phyloP scores from a whole-genome alignment of 2,329 filamentous ascomycete species.

The Waltergamsia citrina region DNA sequence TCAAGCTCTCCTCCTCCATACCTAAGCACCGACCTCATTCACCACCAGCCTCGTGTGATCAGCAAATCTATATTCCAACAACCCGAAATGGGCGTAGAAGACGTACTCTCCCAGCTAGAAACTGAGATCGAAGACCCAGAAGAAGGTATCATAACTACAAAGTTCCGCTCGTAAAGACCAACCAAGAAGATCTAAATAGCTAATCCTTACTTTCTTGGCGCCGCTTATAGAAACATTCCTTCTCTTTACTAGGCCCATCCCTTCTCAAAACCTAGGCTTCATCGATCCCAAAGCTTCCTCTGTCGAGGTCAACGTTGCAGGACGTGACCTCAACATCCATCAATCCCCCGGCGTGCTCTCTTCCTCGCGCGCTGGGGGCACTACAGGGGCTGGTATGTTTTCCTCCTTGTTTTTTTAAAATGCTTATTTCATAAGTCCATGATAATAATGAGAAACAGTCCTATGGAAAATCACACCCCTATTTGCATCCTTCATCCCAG shows the following conservation, averaged over 20 bases:
- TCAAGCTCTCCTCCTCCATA: too few species aligned
- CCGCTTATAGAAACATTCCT: conserved; percentile 84
- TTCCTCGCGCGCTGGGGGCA: conserved; percentile 58
- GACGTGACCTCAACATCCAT: conserved; percentile 62
- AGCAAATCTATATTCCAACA: too few species aligned
- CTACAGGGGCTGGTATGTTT: conserved; percentile 39
- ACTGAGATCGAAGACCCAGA: conserved; percentile 37
- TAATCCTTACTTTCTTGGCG: neutral
- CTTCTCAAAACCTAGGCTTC: conserved; percentile 75
- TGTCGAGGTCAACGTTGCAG: conserved; percentile 59
- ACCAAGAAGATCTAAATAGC: conserved; percentile 4
- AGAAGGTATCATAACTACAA: conserved; percentile 27
- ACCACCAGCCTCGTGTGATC: too few species aligned
- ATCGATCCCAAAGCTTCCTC: conserved; percentile 59
- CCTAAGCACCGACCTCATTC: too few species aligned
- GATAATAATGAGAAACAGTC: conserved; percentile 35
- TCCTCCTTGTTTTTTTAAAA: neutral
- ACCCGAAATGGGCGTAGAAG: conserved; percentile 10
- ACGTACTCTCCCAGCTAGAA: conserved; percentile 23
- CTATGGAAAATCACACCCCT: conserved; percentile 86
- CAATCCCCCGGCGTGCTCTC: conserved; percentile 79
- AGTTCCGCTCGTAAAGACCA: too few species aligned
- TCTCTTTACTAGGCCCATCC: conserved; percentile 68
- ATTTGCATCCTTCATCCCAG: conserved; percentile 76
- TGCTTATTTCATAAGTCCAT: neutral